phyloP scores from a whole-genome alignment of 306 rosid species.

The Dicorynia guianensis region DNA sequence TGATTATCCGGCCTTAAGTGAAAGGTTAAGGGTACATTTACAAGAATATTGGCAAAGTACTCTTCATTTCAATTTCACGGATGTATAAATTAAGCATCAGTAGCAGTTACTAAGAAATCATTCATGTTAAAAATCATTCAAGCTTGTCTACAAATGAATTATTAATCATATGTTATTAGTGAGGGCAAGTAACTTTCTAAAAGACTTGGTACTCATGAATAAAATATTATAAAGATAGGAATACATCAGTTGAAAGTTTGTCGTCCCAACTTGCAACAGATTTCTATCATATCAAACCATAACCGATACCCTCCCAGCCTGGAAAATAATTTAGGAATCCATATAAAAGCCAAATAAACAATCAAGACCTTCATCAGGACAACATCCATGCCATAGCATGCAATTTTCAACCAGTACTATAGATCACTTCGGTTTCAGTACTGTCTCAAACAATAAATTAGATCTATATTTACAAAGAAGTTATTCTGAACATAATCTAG shows the following conservation, averaged over 20 bases:
- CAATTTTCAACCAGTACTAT: background rate
- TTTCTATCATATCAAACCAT: conserved; percentile 8
- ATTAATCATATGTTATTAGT: background rate
- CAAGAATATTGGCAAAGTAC: background rate
- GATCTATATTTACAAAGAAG: background rate
- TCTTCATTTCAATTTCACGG: background rate
- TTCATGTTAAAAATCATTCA: background rate
- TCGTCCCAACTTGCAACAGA: background rate
- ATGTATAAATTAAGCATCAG: background rate
- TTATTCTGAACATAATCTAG: background rate
- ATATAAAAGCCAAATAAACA: background rate
- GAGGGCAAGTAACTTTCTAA: background rate
- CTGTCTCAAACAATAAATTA: conserved; percentile 7
- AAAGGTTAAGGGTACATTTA: too few species aligned
- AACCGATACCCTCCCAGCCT: conserved; percentile 14
- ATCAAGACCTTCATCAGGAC: background rate
- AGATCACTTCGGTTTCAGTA: background rate
- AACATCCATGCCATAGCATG: background rate
- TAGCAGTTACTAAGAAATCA: background rate
- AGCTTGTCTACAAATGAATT: background rate
- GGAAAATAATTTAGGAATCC: conserved; percentile 10
- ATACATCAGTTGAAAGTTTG: background rate
- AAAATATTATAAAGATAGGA: conserved; percentile 14
- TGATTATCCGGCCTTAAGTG: background rate
- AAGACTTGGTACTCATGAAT: background rate